Percentiles rank a stretch among this genome's conserved stretches.
These are phyloP conservation scores for Diaporthe aspalathi DNA, from an alignment of 2,329 filamentous ascomycete genomes.

Conservation along the genomic window DNA sequence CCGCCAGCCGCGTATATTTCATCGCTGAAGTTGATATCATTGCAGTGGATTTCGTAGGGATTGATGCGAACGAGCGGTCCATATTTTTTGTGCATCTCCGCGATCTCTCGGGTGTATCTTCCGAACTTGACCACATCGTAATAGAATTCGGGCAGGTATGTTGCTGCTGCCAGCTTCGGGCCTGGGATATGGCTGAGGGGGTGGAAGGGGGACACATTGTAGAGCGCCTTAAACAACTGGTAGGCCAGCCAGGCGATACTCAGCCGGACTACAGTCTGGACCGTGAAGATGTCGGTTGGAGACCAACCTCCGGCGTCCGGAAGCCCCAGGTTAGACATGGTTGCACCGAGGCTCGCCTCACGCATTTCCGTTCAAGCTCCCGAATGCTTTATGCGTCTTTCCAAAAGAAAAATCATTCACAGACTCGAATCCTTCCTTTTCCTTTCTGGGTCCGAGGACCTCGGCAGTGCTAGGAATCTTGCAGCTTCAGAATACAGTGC, in stretches of 20 bases:
- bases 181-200: conserved; percentile 46
- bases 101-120: conserved; percentile 46
- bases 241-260: conserved; percentile 16
- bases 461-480: conserved; percentile 6
- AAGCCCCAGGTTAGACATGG: not conserved
- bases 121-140: conserved; percentile 46
- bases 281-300: not conserved
- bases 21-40: conserved; percentile 47
- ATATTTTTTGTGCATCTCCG: conserved; percentile 50
- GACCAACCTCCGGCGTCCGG: conserved; percentile 17
- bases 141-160: conserved; percentile 49
- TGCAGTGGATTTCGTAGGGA: conserved; percentile 48
- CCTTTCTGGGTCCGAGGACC: conserved; percentile 3
- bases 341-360: not conserved
- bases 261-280: not conserved
- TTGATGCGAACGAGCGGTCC: conserved; percentile 51
- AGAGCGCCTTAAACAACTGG: conserved; percentile 19
- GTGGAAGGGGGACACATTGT: conserved; percentile 32
- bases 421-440: not conserved
- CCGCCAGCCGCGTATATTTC: conserved; percentile 41
- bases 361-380: not conserved
- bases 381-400: not conserved
- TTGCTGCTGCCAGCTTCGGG: conserved; percentile 48
- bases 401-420: not conserved
- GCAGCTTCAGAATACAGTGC: conserved; percentile 13